Evolutionary conservation across 2,329 filamentous ascomycete species (phyloP).

Genomic region (Aspergillus persii): DNA sequence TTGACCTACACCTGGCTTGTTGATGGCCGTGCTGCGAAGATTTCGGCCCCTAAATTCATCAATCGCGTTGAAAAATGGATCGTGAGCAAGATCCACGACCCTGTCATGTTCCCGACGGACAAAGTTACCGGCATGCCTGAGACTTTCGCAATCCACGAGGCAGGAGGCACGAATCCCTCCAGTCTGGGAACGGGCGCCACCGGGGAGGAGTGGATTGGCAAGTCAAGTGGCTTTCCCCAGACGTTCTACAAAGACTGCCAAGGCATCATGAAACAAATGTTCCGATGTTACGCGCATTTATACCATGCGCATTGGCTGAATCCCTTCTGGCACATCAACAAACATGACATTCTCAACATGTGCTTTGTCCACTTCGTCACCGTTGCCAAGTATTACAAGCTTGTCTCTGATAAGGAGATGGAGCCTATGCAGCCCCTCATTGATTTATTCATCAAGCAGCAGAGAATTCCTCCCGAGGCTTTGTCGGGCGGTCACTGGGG

Average conservation of each 20-base stretch:
- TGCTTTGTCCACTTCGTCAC: conserved; percentile 84
- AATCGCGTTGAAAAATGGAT: conserved; percentile 97
- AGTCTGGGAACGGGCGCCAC: conserved; percentile 58
- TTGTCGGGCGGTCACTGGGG: conserved; percentile 43
- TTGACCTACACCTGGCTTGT: conserved; percentile 97
- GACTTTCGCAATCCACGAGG: conserved; percentile 55
- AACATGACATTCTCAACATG: conserved; percentile 71
- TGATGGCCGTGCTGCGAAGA: conserved; percentile 80
- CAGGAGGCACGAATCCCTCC: conserved; percentile 49
- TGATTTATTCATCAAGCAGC: conserved; percentile 86
- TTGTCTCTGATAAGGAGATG: conserved; percentile 84
- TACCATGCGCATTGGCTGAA: conserved; percentile 95
- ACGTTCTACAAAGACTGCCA: conserved; percentile 89
- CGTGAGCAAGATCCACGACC: conserved; percentile 89
- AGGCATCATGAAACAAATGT: conserved; percentile 96
- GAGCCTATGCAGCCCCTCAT: conserved; percentile 96
- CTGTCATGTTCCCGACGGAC: conserved; percentile 85
- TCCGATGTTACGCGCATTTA: conserved; percentile 94
- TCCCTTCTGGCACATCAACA: conserved; percentile 78
- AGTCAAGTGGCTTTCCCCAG: conserved; percentile 86
- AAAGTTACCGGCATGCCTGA: conserved; percentile 61
- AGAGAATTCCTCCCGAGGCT: conserved; percentile 74
- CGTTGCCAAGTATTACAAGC: conserved; percentile 74
- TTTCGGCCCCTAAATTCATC: conserved; percentile 91
- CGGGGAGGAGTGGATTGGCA: conserved; percentile 78